These are phyloP conservation scores for Barnettozyma vustinii DNA, from an alignment of 805 yeast species.

Conservation along the genomic window DNA sequence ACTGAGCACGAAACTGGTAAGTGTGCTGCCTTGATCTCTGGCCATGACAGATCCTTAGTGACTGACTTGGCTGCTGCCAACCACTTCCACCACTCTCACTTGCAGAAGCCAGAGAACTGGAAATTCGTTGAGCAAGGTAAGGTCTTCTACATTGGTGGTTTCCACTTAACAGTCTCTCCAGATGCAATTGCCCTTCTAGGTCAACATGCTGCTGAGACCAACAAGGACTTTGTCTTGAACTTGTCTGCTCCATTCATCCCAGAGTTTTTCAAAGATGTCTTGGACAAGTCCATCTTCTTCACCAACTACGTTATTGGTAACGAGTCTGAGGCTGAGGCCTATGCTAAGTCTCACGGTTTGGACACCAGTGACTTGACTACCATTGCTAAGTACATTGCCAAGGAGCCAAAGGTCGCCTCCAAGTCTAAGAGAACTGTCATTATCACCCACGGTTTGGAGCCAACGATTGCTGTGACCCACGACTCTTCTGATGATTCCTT, in stretches of 20 bases:
- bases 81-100: slow-evolving; percentile 86
- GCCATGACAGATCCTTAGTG: slow-evolving; percentile 83
- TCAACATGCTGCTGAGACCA: slow-evolving; percentile 80
- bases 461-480: slow-evolving; percentile 73
- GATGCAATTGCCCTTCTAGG: slow-evolving; percentile 88
- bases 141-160: slow-evolving; percentile 94
- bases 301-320: slow-evolving; percentile 91
- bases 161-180: slow-evolving; percentile 96
- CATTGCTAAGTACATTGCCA: slow-evolving; percentile 79
- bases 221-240: slow-evolving; percentile 77
- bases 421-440: slow-evolving; percentile 76
- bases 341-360: slow-evolving; percentile 79
- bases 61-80: slow-evolving; percentile 98
- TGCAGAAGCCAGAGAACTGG: slow-evolving; percentile 90
- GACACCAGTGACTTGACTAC: slow-evolving; percentile 53
- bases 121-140: slow-evolving; percentile 71
- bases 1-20: slow-evolving; percentile 83
- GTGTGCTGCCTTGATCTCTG: slow-evolving; percentile 93
- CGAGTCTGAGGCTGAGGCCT: slow-evolving; percentile 95
- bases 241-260: slow-evolving; percentile 96
- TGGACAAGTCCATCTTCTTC: slow-evolving; percentile 76
- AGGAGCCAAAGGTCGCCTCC: slow-evolving; percentile 67
- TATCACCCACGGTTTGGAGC: slow-evolving; percentile 92
- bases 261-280: slow-evolving; percentile 88
- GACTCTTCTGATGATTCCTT: slow-evolving; percentile 42